These are phyloP conservation scores for Hansfordia pulvinata DNA, from an alignment of 2,329 filamentous ascomycete genomes.

Conservation along the genomic window DNA sequence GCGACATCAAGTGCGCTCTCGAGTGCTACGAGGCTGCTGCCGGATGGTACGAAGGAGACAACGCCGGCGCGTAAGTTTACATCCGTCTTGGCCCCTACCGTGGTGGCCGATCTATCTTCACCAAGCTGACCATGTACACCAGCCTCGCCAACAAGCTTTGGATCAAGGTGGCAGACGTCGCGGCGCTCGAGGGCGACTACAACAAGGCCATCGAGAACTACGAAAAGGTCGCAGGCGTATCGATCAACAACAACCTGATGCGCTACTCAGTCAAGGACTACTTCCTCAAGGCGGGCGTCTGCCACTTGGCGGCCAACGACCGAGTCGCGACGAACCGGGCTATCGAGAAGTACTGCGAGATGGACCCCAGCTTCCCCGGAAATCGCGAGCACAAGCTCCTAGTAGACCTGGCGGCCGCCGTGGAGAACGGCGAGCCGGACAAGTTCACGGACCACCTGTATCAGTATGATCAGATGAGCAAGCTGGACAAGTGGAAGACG, in stretches of 20 bases:
- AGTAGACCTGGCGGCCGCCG: conserved; percentile 58
- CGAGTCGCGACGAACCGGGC: conserved; percentile 67
- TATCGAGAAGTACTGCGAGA: conserved; percentile 67
- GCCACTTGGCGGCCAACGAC: conserved; percentile 64
- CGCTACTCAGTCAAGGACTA: conserved; percentile 93
- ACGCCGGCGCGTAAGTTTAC: conserved; percentile 59
- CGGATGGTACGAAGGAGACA: conserved; percentile 79
- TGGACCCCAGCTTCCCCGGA: conserved; percentile 62
- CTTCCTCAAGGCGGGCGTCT: conserved; percentile 86
- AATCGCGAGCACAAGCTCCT: conserved; percentile 76
- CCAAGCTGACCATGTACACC: conserved; percentile 3
- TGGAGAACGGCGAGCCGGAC: conserved; percentile 70
- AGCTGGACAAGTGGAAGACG: conserved; percentile 96
- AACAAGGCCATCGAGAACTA: conserved; percentile 69
- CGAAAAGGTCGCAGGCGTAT: conserved; percentile 67
- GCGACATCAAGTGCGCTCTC: conserved; percentile 64
- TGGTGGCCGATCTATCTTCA: not conserved
- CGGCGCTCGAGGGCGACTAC: conserved; percentile 73
- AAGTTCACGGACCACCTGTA: conserved; percentile 75
- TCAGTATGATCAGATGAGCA: conserved; percentile 83
- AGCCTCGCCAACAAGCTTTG: conserved; percentile 87
- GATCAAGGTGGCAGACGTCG: conserved; percentile 82
- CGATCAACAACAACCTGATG: conserved; percentile 83
- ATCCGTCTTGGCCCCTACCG: not conserved
- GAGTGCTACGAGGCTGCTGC: conserved; percentile 78